Conservation (phyloP, 768 basidiomycete species). For the Boletus patriciae region DNA sequence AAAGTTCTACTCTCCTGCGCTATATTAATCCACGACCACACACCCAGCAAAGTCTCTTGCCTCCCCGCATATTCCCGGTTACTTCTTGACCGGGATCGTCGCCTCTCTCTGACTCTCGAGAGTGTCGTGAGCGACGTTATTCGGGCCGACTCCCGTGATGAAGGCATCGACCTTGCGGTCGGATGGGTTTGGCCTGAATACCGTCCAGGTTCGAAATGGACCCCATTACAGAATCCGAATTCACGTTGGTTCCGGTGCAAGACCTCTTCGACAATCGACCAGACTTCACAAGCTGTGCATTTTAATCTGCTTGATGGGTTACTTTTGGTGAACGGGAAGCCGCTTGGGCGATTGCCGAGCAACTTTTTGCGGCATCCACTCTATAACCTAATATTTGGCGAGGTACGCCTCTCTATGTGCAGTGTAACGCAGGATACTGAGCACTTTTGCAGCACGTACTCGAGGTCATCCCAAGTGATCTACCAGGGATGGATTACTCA, state of each 20-base stretch:
- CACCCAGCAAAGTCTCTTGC: conserved; percentile 7
- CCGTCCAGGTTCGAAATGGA: conserved; percentile 27
- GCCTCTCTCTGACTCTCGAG: conserved; percentile 30
- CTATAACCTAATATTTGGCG: conserved; percentile 23
- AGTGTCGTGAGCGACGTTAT: conserved; percentile 1
- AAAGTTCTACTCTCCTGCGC: conserved; percentile 21
- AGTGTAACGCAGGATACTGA: neutral
- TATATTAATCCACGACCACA: conserved; percentile 28
- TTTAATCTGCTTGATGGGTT: conserved; percentile 27
- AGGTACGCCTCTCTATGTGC: conserved; percentile 5
- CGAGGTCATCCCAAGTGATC: conserved; percentile 25
- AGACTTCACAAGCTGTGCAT: conserved; percentile 24
- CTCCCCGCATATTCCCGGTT: conserved; percentile 10
- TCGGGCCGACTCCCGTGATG: neutral
- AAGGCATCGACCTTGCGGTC: conserved; percentile 23
- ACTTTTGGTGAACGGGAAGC: conserved; percentile 29
- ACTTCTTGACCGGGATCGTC: conserved; percentile 32
- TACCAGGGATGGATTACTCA: conserved; percentile 28
- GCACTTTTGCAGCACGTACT: conserved; percentile 14
- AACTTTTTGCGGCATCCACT: conserved; percentile 18
- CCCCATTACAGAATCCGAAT: conserved; percentile 1
- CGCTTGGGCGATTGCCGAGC: conserved; percentile 24
- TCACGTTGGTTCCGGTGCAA: conserved; percentile 25
- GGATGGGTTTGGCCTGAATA: conserved; percentile 25
- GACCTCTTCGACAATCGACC: conserved; percentile 9